Evolutionary conservation across 345 rosid genomes (phyloP), one percentile per base, ranked within the genome.

Genomic region (Sonneratia caseolaris): DNA sequence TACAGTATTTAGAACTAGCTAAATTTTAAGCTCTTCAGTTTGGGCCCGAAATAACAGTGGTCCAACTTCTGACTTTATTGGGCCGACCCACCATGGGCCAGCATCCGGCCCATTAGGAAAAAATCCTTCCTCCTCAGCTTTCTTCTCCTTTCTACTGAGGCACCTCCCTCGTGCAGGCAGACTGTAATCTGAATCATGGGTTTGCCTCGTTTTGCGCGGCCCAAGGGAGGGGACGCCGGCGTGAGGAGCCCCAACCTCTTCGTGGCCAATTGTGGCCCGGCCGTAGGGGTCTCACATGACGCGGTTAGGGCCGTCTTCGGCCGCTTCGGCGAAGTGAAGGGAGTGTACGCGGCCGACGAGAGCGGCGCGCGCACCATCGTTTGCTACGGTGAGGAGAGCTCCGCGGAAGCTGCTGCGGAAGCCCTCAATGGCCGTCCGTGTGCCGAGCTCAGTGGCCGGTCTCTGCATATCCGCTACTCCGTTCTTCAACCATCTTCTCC

Each of bases 181-280:
- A 27, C 32, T 27, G 32, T 27, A 27, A 27, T 9, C 51, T 62
- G 37, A 27, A 13, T 27, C 24, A 86, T 89, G 90, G 87, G 75
- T 37, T 47, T 77, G 62, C 87, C 89, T 18, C 87, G 89, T 78
- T 93, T 93, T 75, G 76, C 73, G 55, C 88, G 89, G 57, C 82
- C 93, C 15, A 79, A 80, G 73, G 79, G 43, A 47, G 57, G 76
- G 45, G 72, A 38, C 71, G 82, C 79, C 32, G 75, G 51, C 18
- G 80, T 76, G 22, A 67, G 68, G 18, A 83, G 87, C 73, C 78
- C 85, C 15, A 86, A 91, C 70, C 91, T 94, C 8, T 91, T 78
- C 73, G 95, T 91, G 55, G 98, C 97, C 64, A 94, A 94, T 72
- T 94, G 98, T 47, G 98, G 98, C 14, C 98, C 98, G 37, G 88